Evolutionary conservation across 2,329 filamentous ascomycete species (phyloP), one percentile per base, ranked within the genome.

Genomic region (Elsinoe ampelina): DNA sequence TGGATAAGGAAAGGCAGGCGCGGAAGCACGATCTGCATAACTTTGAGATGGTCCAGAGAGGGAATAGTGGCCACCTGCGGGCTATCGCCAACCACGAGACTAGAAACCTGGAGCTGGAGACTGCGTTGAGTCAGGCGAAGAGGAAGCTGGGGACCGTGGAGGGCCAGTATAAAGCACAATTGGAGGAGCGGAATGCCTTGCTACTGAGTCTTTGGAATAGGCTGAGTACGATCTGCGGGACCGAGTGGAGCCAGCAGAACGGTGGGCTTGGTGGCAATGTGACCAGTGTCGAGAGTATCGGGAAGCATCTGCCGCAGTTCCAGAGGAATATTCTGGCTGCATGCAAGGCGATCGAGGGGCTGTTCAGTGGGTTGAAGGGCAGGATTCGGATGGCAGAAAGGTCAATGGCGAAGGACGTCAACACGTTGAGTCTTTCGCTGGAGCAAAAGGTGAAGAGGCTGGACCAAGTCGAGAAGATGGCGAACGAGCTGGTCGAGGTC

Each of bases 231-330:
- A 79, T 97, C 42, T 97, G 93, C 65, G 93, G 93, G 10, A 80
- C 83, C 0, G 93, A 97, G 67, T 98, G 93, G 92, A 83, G 87
- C 3, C 87, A 95, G 69, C 84, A 86, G 65, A 91, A 97, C 70
- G 86, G 86, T 57, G 81, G 95, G 20, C 87, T 97, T 67, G 92
- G 93, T 65, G 89, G 90, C 17, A 87, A 92, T 59, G 74, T 95
- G 5, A 89, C 91, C 0, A 89, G 86, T 11, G 78, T 95, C 34
- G 92, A 96, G 65, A 84, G 90, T 12, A 87, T 98, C 60, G 83
- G 85, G 1, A 91, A 85, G 51, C 89, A 93, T 72, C 78, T 97
- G 3, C 85, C 87, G 0, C 88, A 87, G 1, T 97, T 97, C 72
- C 88, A 86, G 66, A 89, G 91, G 70, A 97, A 96, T 68, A 79